Conservation (phyloP, 2,329 filamentous ascomycete species). For the Pleomassaria siparia region DNA sequence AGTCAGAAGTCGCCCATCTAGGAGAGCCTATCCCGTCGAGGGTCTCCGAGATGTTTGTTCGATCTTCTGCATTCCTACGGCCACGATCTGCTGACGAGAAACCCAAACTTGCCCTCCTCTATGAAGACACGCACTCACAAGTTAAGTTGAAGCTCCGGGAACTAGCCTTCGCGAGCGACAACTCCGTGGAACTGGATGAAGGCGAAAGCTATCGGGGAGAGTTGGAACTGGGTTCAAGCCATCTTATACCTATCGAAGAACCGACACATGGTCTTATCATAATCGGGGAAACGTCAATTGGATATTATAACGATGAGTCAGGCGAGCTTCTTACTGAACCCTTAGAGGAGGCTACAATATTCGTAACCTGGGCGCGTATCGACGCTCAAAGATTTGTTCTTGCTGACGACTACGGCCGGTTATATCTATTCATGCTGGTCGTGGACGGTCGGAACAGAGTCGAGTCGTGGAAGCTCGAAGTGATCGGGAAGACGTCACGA, state of each 20-base stretch:
- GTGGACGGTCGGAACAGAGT: conserved; percentile 67
- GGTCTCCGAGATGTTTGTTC: conserved; percentile 67
- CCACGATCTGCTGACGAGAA: conserved; percentile 52
- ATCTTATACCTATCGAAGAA: conserved; percentile 62
- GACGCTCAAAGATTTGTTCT: conserved; percentile 83
- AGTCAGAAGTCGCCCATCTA: conserved; percentile 57
- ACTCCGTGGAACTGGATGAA: conserved; percentile 57
- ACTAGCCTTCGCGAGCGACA: conserved; percentile 54
- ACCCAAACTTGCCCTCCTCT: conserved; percentile 65
- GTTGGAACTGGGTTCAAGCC: conserved; percentile 61
- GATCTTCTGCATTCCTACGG: conserved; percentile 67
- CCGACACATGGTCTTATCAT: conserved; percentile 55
- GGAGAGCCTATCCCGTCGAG: conserved; percentile 63
- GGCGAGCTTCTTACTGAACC: conserved; percentile 65
- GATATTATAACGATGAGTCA: conserved; percentile 79
- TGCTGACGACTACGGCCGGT: conserved; percentile 83
- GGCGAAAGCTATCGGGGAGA: conserved; percentile 54
- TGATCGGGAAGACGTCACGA: conserved; percentile 70
- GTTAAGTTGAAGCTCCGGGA: conserved; percentile 59
- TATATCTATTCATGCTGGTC: conserved; percentile 82
- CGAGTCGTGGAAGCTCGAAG: conserved; percentile 68
- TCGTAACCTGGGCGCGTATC: conserved; percentile 86
- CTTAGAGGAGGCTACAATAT: conserved; percentile 76
- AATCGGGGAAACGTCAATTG: conserved; percentile 66
- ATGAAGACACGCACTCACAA: conserved; percentile 62